A percentile compares a stretch with the other conserved stretches of the same genome.
Evolutionary conservation across 129 eudicot genomes (phyloP).

Genomic region (Chrysanthemum seticuspe): DNA sequence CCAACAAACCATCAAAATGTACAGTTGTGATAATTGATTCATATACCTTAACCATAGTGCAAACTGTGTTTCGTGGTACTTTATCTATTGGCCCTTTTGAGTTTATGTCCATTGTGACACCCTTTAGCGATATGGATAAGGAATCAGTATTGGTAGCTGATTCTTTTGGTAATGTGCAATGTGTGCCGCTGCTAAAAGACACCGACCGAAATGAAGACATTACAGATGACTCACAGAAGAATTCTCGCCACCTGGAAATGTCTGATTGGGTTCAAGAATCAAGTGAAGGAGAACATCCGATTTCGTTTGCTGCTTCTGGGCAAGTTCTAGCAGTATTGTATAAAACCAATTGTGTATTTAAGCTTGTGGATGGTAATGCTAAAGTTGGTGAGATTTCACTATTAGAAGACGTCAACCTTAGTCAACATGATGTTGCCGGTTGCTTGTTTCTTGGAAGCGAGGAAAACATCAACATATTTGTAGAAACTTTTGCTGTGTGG

Average conservation of each 20-base stretch:
- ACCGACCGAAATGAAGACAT: constrained; percentile 39
- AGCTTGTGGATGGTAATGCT: constrained; percentile 48
- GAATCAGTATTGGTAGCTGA: constrained; percentile 68
- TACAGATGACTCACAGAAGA: constrained; percentile 29
- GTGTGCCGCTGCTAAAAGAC: constrained; percentile 58
- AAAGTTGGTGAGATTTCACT: constrained; percentile 66
- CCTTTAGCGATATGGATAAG: constrained; percentile 53
- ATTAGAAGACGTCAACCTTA: constrained; percentile 39
- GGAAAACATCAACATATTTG: constrained; percentile 29
- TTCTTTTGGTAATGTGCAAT: constrained; percentile 64
- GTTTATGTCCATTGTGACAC: constrained; percentile 66
- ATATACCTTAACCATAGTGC: constrained; percentile 69
- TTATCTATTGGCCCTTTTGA: constrained; percentile 66
- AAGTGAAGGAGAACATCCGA: constrained; percentile 47
- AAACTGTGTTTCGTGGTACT: constrained; percentile 81
- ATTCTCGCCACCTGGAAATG: constrained; percentile 35
- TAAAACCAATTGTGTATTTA: constrained; percentile 58
- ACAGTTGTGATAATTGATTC: constrained; percentile 81
- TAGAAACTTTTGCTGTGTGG: constrained; percentile 69
- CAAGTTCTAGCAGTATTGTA: constrained; percentile 63
- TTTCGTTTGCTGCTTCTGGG: constrained; percentile 62
- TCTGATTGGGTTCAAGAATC: constrained; percentile 38
- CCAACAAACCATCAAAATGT: constrained; percentile 51
- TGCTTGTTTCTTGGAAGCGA: constrained; percentile 63
- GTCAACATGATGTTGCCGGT: constrained; percentile 52